Evolutionary conservation across 2,329 filamentous ascomycete species (phyloP).

Genomic region (Talaromyces sp.): DNA sequence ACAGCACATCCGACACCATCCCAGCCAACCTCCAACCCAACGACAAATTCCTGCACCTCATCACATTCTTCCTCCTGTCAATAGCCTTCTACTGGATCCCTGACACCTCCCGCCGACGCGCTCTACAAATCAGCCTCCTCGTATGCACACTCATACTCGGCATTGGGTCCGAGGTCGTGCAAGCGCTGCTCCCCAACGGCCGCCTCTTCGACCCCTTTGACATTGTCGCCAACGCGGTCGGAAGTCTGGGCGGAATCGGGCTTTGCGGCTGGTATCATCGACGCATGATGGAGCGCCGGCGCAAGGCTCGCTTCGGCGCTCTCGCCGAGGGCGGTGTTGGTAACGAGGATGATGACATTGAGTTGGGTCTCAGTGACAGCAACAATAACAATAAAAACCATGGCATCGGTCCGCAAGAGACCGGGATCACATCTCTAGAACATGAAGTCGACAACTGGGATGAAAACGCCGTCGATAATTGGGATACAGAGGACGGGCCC

Average conservation of each 20-base stretch:
- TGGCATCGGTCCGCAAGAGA: conserved; percentile 53
- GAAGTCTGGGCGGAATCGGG: conserved; percentile 65
- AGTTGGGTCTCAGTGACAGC: conserved; percentile 58
- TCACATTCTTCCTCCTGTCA: conserved; percentile 88
- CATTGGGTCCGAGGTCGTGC: conserved; percentile 54
- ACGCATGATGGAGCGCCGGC: conserved; percentile 85
- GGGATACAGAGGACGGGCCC: conserved; percentile 55
- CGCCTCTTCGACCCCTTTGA: conserved; percentile 74
- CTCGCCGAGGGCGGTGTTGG: conserved; percentile 50
- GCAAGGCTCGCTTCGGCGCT: conserved; percentile 66
- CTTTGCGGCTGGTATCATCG: conserved; percentile 90
- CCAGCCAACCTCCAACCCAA: conserved; percentile 58
- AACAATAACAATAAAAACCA: conserved; percentile 19
- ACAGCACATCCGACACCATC: conserved; percentile 31
- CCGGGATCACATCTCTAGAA: conserved; percentile 58
- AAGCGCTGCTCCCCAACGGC: conserved; percentile 64
- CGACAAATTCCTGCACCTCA: conserved; percentile 82
- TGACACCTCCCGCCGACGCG: conserved; percentile 81
- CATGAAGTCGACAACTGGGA: conserved; percentile 92
- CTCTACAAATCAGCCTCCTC: conserved; percentile 74
- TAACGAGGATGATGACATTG: conserved; percentile 52
- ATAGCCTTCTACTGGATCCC: conserved; percentile 90
- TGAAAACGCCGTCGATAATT: conserved; percentile 68
- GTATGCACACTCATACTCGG: conserved; percentile 64
- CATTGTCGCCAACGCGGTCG: conserved; percentile 80